Base-by-base conservation (phyloP, 257 asterid species). In the Primulina eburnea region DNA sequence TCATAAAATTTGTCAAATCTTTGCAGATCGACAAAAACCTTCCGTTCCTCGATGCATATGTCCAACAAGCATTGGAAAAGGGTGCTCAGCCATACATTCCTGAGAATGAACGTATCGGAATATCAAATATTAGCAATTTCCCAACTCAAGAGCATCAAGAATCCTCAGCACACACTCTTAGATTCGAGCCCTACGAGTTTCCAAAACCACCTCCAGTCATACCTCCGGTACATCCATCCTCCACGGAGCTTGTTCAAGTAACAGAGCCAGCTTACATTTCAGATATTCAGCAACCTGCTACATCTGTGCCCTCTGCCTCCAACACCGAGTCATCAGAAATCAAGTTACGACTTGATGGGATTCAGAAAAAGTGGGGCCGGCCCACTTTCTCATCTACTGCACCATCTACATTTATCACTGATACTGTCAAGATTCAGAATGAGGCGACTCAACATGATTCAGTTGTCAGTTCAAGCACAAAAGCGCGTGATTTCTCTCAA, bases 291-390 rank as follows among this genome's bases (percentile, higher is more conserved):
- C 87, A 80, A 63, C 75, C 81, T 58, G 68, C 84, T 59, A 21
- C 82, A n/a, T 72, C 90, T 37, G 69, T 71, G 57, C 74, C 82
- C 3, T 79, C 86, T 59, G 80, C 66, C 67, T 78, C 90, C 24
- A 80, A 80, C 74, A 62, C 86, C 57, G 85, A 83, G 40, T 74
- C 92, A 37, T 73, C 94, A 35, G 95, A 83, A 59, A 85, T 91
- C 78, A 89, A 85, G 83, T 85, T 94, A 68, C 85, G 90, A 50
- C 96, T 94, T 33, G 97, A 91, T 71, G 97, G 99, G 67, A 96
- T 94, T 66, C 99, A 94, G 59, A 85, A 60, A 75, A 94, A 91
- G 81, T 91, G 97, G 99, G 99, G 97, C n/a, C 86, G 82, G 52
- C 91, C 96, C 26, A 67, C 85, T 55, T 85, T 81, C 87, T 80